Conservation (phyloP, 495 filamentous ascomycete species). For the Penicillium malachiteum region DNA sequence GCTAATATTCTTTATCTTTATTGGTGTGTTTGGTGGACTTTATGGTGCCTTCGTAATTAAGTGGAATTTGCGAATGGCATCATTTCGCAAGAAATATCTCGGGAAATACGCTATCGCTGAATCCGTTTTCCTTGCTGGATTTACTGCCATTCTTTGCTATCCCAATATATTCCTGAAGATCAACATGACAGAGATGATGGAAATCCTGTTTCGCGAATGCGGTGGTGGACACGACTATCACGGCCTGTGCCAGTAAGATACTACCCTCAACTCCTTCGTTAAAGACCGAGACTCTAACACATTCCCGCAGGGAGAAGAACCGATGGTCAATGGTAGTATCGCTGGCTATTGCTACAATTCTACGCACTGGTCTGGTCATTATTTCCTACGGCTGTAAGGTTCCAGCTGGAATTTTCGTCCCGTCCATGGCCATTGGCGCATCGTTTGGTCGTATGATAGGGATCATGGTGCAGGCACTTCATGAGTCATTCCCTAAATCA, state of each 20-base stretch:
- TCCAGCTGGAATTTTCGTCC: constrained; percentile 94
- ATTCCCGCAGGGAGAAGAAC: constrained; percentile 47
- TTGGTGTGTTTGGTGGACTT: constrained; percentile 90
- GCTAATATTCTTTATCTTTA: constrained; percentile 83
- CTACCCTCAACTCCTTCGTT: background rate
- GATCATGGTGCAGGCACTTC: constrained; percentile 85
- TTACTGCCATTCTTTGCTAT: constrained; percentile 89
- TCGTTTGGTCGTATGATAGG: constrained; percentile 93
- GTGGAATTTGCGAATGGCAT: constrained; percentile 89
- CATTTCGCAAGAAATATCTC: constrained; percentile 94
- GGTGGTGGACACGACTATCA: constrained; percentile 91
- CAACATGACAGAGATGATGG: constrained; percentile 99
- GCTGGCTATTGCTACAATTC: constrained; percentile 72
- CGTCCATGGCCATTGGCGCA: constrained; percentile 96
- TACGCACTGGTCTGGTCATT: constrained; percentile 84
- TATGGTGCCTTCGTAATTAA: constrained; percentile 98
- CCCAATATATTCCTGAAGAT: constrained; percentile 95
- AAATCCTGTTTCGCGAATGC: constrained; percentile 93
- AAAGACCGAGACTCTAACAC: constrained; percentile 22
- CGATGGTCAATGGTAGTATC: constrained; percentile 80
- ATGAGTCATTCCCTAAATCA: constrained; percentile 78
- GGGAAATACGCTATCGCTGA: constrained; percentile 84
- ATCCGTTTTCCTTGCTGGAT: constrained; percentile 75
- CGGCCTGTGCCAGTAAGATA: constrained; percentile 77
- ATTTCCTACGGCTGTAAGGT: constrained; percentile 99